These are phyloP conservation scores for Mucor plumbeus DNA, from an alignment of 371 early-diverging fungal species.

Conservation along the genomic window DNA sequence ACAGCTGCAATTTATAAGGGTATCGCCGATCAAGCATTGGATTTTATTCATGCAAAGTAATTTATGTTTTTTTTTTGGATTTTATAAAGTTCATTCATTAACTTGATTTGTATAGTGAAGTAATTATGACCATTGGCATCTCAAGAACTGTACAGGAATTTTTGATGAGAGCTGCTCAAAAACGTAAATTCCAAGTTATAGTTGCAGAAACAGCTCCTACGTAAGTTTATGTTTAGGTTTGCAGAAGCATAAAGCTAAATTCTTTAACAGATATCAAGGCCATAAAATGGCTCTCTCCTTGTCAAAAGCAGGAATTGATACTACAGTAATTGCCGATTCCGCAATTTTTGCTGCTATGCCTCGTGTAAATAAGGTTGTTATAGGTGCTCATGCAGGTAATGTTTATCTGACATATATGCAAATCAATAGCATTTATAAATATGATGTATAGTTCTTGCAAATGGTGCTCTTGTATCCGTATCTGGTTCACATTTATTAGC, in stretches of 20 bases:
- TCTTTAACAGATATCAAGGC: slow-evolving; percentile 67
- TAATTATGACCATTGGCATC: slow-evolving; percentile 92
- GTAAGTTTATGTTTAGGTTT: neutral
- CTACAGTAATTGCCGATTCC: slow-evolving; percentile 92
- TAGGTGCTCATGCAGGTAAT: slow-evolving; percentile 83
- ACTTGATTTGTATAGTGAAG: slow-evolving; percentile 66
- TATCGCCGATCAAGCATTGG: slow-evolving; percentile 80
- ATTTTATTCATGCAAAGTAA: slow-evolving; percentile 90
- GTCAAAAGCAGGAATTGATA: slow-evolving; percentile 84
- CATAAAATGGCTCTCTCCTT: slow-evolving; percentile 85
- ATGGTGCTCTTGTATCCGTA: slow-evolving; percentile 89
- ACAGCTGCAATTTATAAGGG: slow-evolving; percentile 61
- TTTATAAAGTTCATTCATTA: neutral
- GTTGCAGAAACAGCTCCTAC: slow-evolving; percentile 93
- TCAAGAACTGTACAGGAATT: slow-evolving; percentile 89
- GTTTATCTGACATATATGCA: neutral
- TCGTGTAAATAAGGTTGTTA: slow-evolving; percentile 96
- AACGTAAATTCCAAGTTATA: slow-evolving; percentile 91
- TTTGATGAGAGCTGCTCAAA: slow-evolving; percentile 83
- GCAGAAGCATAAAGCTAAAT: neutral
- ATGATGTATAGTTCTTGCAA: slow-evolving; percentile 72
- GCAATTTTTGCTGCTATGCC: slow-evolving; percentile 97
- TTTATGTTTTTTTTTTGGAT: slow-evolving; percentile 8
- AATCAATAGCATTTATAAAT: neutral
- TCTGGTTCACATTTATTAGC: slow-evolving; percentile 86